These are phyloP conservation scores for Sphaerobolus stellatus DNA, from an alignment of 1,284 basidiomycete genomes.

Conservation along the genomic window DNA sequence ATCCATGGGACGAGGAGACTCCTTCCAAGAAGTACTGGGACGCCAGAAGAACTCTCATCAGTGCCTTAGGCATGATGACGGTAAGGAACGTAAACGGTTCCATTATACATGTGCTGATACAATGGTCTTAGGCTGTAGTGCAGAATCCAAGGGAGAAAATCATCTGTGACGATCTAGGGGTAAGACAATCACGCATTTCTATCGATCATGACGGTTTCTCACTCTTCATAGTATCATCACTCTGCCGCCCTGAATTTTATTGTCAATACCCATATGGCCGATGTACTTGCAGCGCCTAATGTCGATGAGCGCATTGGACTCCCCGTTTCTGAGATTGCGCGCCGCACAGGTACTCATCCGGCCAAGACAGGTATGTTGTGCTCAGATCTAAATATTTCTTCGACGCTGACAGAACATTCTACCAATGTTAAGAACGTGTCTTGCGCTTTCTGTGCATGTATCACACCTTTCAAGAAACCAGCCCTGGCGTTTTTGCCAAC, in stretches of 20 bases:
- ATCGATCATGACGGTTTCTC: background rate
- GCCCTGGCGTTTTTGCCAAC: constrained; percentile 6
- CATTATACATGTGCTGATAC: background rate
- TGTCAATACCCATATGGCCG: constrained; percentile 1
- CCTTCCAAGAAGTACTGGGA: constrained; percentile 10
- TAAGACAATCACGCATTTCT: background rate
- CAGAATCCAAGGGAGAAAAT: constrained; percentile 9
- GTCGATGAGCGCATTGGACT: constrained; percentile 2
- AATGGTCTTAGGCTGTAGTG: constrained; percentile 2
- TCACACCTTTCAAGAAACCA: constrained; percentile 5
- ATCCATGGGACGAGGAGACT: constrained; percentile 8
- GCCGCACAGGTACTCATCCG: background rate
- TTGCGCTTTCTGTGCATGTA: constrained; percentile 8
- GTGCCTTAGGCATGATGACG: constrained; percentile 7
- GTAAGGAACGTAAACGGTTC: background rate
- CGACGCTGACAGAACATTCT: background rate
- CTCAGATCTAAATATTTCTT: background rate
- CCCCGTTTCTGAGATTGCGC: constrained; percentile 4
- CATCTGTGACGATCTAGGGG: constrained; percentile 3
- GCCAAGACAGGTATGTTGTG: constrained; percentile 2
- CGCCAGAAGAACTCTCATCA: constrained; percentile 1
- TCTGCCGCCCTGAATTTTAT: constrained; percentile 8
- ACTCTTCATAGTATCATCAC: constrained; percentile 5
- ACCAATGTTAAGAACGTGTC: background rate
- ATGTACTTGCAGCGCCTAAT: constrained; percentile 1